Conservation (phyloP, 805 yeast genomes). For the Metschnikowia orientalis region DNA sequence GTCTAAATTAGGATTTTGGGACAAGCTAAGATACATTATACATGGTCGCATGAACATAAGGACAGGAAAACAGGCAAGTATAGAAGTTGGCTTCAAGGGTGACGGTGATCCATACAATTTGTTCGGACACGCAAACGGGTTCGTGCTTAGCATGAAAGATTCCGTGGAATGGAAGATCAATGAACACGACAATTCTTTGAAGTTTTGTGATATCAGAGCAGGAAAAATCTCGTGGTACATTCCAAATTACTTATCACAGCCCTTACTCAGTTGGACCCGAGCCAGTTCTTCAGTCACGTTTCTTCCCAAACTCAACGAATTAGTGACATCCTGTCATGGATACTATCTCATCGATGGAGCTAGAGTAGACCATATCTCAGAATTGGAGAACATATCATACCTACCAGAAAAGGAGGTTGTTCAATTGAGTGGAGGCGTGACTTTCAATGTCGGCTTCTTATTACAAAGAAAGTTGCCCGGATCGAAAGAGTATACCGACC, state of each 20-base stretch:
- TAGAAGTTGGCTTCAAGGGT: conserved; percentile 65
- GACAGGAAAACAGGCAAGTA: conserved; percentile 45
- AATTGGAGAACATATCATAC: conserved; percentile 1
- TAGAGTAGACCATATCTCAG: not conserved
- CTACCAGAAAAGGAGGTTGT: conserved; percentile 49
- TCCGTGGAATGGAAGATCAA: conserved; percentile 59
- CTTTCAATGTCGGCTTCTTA: conserved; percentile 53
- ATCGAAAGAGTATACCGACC: conserved; percentile 36
- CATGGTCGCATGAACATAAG: conserved; percentile 64
- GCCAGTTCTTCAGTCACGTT: conserved; percentile 41
- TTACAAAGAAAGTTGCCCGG: conserved; percentile 43
- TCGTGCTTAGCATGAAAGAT: conserved; percentile 65
- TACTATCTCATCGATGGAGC: conserved; percentile 39
- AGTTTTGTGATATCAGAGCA: conserved; percentile 61
- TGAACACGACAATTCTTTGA: conserved; percentile 60
- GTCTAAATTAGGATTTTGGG: conserved; percentile 87
- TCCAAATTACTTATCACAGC: conserved; percentile 63
- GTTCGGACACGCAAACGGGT: conserved; percentile 68
- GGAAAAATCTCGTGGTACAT: conserved; percentile 63
- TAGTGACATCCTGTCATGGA: conserved; percentile 45
- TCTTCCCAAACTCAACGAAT: conserved; percentile 41
- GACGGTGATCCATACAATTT: conserved; percentile 75
- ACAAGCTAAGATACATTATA: conserved; percentile 67
- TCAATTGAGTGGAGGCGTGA: conserved; percentile 56
- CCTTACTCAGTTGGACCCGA: conserved; percentile 55